Percentiles rank a stretch among this genome's conserved stretches.
Evolutionary conservation across 208 protist species (phyloP).

Genomic region (Leishmania turanica): DNA sequence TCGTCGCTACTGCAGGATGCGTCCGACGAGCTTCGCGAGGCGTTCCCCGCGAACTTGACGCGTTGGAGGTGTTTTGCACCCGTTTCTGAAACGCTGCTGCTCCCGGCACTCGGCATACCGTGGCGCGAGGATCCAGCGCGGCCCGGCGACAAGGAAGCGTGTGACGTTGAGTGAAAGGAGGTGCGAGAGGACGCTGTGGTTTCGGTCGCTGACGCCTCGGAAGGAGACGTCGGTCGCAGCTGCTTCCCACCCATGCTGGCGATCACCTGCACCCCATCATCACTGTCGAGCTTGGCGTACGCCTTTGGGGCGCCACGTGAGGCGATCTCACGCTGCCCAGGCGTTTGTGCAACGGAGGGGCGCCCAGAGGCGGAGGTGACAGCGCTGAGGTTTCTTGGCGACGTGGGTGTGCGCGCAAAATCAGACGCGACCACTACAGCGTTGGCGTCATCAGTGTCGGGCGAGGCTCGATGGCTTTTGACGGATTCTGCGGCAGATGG

Average conservation of each 20-base stretch:
- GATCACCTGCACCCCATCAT: neutral
- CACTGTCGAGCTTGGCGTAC: constrained; percentile 3
- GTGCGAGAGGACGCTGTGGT: neutral
- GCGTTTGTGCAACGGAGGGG: neutral
- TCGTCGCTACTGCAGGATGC: neutral
- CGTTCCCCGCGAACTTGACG: neutral
- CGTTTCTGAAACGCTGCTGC: neutral
- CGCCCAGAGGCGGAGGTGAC: neutral
- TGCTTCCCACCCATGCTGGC: neutral
- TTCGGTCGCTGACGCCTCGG: neutral
- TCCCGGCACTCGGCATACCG: neutral
- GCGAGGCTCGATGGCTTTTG: neutral
- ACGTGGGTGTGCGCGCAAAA: neutral
- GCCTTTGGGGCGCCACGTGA: neutral
- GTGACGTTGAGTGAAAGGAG: neutral
- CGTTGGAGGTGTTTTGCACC: neutral
- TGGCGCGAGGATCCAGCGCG: neutral
- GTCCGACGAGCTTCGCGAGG: neutral
- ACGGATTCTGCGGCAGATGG: neutral
- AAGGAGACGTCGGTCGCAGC: no score
- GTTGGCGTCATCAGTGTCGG: neutral
- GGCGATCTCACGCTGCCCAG: neutral
- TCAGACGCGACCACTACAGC: neutral
- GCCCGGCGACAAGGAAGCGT: neutral
- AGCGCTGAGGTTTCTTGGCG: neutral